Conservation (phyloP, 1,139 yeast species). For the Yamadazyma mexicana region DNA sequence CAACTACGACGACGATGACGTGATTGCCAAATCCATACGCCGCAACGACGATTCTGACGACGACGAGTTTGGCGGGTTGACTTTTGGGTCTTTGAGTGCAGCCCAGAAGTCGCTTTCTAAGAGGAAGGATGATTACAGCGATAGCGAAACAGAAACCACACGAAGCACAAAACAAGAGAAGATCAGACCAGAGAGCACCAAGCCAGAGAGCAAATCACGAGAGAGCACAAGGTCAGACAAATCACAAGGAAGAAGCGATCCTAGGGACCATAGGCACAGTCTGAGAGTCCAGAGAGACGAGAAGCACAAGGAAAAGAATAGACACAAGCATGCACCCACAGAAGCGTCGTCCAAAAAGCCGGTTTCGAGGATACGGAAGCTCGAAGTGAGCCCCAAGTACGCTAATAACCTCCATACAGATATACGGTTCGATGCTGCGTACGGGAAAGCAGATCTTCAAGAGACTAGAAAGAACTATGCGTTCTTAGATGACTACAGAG, state of each 20-base stretch:
- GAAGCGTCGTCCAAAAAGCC: slow-evolving; percentile 71
- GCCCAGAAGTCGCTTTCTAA: slow-evolving; percentile 60
- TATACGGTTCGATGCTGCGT: slow-evolving; percentile 86
- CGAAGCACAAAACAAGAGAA: neutral
- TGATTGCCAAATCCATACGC: slow-evolving; percentile 8
- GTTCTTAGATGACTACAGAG: slow-evolving; percentile 83
- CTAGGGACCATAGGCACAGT: slow-evolving; percentile 1
- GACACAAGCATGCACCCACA: slow-evolving; percentile 76
- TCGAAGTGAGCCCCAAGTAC: slow-evolving; percentile 51
- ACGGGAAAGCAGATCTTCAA: slow-evolving; percentile 75
- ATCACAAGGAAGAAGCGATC: neutral
- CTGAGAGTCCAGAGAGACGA: slow-evolving; percentile 8
- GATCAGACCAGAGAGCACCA: too few species aligned
- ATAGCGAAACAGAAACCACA: neutral
- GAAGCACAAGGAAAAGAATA: slow-evolving; percentile 25
- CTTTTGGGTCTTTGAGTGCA: slow-evolving; percentile 59
- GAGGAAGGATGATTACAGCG: too few species aligned
- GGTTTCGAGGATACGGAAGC: slow-evolving; percentile 68
- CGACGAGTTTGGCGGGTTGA: slow-evolving; percentile 41
- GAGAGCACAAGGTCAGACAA: too few species aligned
- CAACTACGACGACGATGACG: slow-evolving; percentile 18
- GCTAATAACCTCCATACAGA: slow-evolving; percentile 59
- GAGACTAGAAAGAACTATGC: slow-evolving; percentile 73
- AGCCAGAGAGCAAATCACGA: too few species aligned
- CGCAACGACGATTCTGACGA: slow-evolving; percentile 25